A percentile compares a stretch with the other conserved stretches of the same genome.
These are phyloP conservation scores for Zalaria obscura DNA, from an alignment of 2,329 filamentous ascomycete species.

Conservation along the genomic window DNA sequence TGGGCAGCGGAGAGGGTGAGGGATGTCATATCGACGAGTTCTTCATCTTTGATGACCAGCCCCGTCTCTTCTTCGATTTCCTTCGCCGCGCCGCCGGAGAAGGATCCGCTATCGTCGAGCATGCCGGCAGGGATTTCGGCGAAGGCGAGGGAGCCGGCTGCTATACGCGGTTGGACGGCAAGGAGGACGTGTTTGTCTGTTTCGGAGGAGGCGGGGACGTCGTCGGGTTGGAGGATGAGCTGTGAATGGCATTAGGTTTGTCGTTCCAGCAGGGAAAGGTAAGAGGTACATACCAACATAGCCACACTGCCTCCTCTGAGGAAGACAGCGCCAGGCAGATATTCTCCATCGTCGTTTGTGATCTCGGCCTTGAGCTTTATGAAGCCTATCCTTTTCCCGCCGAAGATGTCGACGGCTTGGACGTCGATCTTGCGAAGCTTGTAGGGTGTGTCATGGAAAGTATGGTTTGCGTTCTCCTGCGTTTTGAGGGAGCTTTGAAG, in stretches of 20 bases:
- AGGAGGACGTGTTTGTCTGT: slow-evolving; percentile 37
- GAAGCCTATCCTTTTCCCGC: slow-evolving; percentile 35
- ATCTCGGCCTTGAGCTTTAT: slow-evolving; percentile 41
- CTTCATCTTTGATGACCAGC: slow-evolving; percentile 32
- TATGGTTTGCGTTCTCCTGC: slow-evolving; percentile 31
- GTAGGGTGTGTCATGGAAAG: slow-evolving; percentile 38
- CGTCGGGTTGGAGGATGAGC: slow-evolving; percentile 41
- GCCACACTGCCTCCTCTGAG: slow-evolving; percentile 44
- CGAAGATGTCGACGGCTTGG: slow-evolving; percentile 41
- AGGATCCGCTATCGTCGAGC: slow-evolving; percentile 40
- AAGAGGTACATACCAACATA: slow-evolving; percentile 31
- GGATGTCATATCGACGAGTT: slow-evolving; percentile 40
- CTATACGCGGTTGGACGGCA: slow-evolving; percentile 42
- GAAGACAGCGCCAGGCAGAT: slow-evolving; percentile 42
- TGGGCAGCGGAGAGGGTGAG: slow-evolving; percentile 24
- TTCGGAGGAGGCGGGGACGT: slow-evolving; percentile 26
- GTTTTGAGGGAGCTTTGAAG: slow-evolving; percentile 33
- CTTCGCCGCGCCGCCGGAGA: slow-evolving; percentile 39
- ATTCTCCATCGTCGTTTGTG: slow-evolving; percentile 36
- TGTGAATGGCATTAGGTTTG: slow-evolving; percentile 9
- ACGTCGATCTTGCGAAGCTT: slow-evolving; percentile 37
- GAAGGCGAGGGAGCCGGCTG: slow-evolving; percentile 40
- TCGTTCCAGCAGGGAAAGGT: not conserved
- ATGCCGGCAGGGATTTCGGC: slow-evolving; percentile 46
- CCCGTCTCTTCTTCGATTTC: slow-evolving; percentile 45